Evolutionary conservation across 805 yeast genomes (phyloP), one percentile per base, ranked within the genome.

Genomic region (Candida namnaoensis): DNA sequence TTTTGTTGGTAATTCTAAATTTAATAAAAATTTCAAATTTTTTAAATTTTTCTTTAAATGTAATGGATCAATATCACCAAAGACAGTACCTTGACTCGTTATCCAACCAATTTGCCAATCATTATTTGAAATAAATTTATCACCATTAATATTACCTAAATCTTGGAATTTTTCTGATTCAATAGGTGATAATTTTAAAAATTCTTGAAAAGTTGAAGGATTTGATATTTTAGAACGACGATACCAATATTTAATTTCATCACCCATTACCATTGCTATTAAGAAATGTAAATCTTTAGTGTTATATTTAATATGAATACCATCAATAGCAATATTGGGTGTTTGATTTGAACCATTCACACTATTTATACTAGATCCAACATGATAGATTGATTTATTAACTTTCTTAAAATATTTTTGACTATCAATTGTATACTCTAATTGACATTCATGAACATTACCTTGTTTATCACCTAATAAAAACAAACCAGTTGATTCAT

Each of bases 381-480:
- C 23, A 33, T 49, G 65, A 40, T 69, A 62, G 5, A 71, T 50
- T 28, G 60, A 58, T 37, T 62, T 59, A 41, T 66, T 67, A n/a
- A 67, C 62, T 35, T 68, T 59, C 47, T 66, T 67, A 52, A 59
- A 60, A 43, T 60, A 67, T 44, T 72, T 76, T 39, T 65, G 69
- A 4, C 68, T 56, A 4, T 68, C 58, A 36, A 42, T 47, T 6
- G 38, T 26, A 41, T 49, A 56, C 32, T 76, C 80, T 13, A 72
- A 57, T 35, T 52, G 52, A 5, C 68, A 58, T 49, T 79, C 84
- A 40, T 68, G 66, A 6, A 80, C 47, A 4, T 56, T 47, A 1
- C 83, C 84, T 2, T 64, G 61, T 5, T 57, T 49, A 0, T 79
- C 72, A 7, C 80, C 78, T 2, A 77, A 39, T 11, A 80, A 53